These are phyloP conservation scores for Lactifluus piperatus DNA, from an alignment of 768 basidiomycete genomes.

Conservation along the genomic window DNA sequence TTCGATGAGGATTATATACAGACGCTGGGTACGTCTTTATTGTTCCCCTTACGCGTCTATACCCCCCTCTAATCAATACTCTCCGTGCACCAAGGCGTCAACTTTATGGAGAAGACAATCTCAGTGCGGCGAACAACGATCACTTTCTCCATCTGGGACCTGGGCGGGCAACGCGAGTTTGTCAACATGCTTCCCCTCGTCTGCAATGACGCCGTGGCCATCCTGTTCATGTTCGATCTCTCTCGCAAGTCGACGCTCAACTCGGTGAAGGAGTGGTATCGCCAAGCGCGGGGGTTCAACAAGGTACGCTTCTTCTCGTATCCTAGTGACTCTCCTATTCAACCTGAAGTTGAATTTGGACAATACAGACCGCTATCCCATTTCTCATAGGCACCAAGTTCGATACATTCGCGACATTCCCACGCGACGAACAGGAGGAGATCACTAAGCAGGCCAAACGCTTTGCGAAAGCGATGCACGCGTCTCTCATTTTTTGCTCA, in stretches of 20 bases:
- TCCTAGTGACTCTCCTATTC: neutral
- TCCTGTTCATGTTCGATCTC: conserved; percentile 99
- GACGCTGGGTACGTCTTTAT: conserved; percentile 69
- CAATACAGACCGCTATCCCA: conserved; percentile 84
- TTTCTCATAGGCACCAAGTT: conserved; percentile 99
- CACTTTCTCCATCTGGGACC: conserved; percentile 99
- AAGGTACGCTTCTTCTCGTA: conserved; percentile 50
- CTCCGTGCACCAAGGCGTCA: conserved; percentile 55
- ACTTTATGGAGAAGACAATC: conserved; percentile 99
- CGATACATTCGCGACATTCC: conserved; percentile 93
- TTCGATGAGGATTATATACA: conserved; percentile 99
- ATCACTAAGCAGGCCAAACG: conserved; percentile 99
- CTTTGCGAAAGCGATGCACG: conserved; percentile 98
- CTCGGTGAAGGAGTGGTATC: conserved; percentile 99
- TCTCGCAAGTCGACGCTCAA: conserved; percentile 96
- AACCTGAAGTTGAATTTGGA: neutral
- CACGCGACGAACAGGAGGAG: conserved; percentile 97
- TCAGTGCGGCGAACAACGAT: conserved; percentile 97
- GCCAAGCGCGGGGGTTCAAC: conserved; percentile 97
- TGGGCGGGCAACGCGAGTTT: conserved; percentile 96
- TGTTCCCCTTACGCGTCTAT: conserved; percentile 19
- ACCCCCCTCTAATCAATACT: conserved; percentile 5
- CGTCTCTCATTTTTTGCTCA: conserved; percentile 98
- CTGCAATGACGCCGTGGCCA: conserved; percentile 98
- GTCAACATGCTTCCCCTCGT: conserved; percentile 98